Conservation (phyloP, 2,329 filamentous ascomycete species). For the Aspergillus brunneoviolaceus region DNA sequence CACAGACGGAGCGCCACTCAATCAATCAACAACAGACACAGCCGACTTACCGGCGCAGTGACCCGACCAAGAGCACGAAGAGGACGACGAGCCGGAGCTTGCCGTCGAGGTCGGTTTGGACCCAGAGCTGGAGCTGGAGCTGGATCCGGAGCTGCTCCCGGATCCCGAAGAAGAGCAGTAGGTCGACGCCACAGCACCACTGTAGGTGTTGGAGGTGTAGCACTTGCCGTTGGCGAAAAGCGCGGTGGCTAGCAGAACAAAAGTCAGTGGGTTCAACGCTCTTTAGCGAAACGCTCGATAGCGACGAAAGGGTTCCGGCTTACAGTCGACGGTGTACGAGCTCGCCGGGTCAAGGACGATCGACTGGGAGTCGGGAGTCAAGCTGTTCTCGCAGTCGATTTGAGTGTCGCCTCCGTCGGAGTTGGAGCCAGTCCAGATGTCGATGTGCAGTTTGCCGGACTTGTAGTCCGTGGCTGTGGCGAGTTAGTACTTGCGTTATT, state of each 20-base stretch:
- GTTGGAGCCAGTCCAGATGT: slow-evolving; percentile 14
- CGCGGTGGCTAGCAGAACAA: not conserved
- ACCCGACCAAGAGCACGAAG: not conserved
- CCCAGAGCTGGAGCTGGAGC: not conserved
- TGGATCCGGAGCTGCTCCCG: not conserved
- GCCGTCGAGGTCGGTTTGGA: not conserved
- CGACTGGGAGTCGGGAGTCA: slow-evolving; percentile 6
- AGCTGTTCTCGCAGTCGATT: slow-evolving; percentile 8
- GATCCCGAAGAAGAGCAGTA: slow-evolving; percentile 2
- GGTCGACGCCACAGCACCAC: not conserved
- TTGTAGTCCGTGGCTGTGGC: slow-evolving; percentile 8
- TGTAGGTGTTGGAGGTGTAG: slow-evolving; percentile 7
- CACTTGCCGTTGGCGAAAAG: slow-evolving; percentile 1
- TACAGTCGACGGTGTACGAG: slow-evolving; percentile 1
- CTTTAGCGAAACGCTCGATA: too few relatives aligned
- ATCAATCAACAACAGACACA: not conserved
- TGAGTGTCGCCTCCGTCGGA: not conserved
- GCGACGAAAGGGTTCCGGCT: not conserved
- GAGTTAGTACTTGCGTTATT: not conserved
- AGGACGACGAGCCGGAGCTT: not conserved
- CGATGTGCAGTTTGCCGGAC: slow-evolving; percentile 10
- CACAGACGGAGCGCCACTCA: not conserved
- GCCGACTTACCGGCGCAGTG: not conserved
- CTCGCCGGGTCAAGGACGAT: slow-evolving; percentile 4
- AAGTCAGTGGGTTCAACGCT: not conserved